These are phyloP conservation scores for Globomyces sp. DNA, from an alignment of 371 early-diverging fungal genomes.

Conservation along the genomic window DNA sequence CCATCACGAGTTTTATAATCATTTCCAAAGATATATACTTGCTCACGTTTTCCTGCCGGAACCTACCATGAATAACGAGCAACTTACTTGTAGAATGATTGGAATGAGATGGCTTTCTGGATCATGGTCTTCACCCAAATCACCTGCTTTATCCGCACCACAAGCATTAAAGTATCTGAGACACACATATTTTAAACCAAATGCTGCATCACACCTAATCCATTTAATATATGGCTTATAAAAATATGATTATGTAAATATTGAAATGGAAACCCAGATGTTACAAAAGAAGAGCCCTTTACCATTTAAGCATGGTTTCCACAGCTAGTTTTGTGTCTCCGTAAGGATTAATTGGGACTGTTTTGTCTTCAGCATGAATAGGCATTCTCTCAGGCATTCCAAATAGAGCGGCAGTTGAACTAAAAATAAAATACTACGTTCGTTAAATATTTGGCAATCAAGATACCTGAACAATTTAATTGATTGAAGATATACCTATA, in stretches of 20 bases:
- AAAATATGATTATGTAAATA: neutral
- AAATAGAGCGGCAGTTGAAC: slow-evolving; percentile 56
- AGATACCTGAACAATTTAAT: neutral
- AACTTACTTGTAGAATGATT: slow-evolving; percentile 38
- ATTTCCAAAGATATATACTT: slow-evolving; percentile 47
- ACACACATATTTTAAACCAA: slow-evolving; percentile 45
- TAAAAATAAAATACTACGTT: slow-evolving; percentile 51
- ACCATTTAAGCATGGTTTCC: slow-evolving; percentile 50
- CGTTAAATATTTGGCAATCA: neutral
- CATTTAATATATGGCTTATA: slow-evolving; percentile 4
- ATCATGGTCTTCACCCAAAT: slow-evolving; percentile 47
- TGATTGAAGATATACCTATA: neutral
- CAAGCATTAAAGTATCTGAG: slow-evolving; percentile 59
- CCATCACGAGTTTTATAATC: slow-evolving; percentile 51
- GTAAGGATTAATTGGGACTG: slow-evolving; percentile 51
- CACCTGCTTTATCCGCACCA: slow-evolving; percentile 46
- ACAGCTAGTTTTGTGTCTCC: slow-evolving; percentile 54
- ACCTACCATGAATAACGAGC: slow-evolving; percentile 1
- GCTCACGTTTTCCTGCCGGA: slow-evolving; percentile 45
- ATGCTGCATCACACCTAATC: slow-evolving; percentile 37
- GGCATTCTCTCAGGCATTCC: slow-evolving; percentile 47
- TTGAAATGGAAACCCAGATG: neutral
- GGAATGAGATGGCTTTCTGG: slow-evolving; percentile 55
- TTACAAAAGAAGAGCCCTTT: neutral
- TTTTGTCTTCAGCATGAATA: slow-evolving; percentile 41